A percentile compares a stretch with the other conserved stretches of the same genome.
Conservation (phyloP, 1,284 basidiomycete genomes). For the Agaricales sp. region DNA sequence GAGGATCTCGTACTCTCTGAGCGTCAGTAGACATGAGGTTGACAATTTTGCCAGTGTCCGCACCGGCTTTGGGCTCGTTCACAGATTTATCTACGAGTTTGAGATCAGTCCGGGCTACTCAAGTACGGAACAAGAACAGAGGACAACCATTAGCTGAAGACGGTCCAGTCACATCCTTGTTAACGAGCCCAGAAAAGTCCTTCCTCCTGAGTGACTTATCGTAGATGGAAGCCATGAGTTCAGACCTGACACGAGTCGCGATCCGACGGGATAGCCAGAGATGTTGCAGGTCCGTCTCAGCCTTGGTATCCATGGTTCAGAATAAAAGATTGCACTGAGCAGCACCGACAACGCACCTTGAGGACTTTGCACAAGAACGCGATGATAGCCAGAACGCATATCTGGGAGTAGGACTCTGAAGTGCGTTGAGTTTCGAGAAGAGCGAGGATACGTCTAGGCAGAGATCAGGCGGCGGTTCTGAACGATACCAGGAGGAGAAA, state of each 20-base stretch:
- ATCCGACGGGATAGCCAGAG: slow-evolving; percentile 73
- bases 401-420: background rate
- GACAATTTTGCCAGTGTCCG: slow-evolving; percentile 70
- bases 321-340: background rate
- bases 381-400: background rate
- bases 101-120: background rate
- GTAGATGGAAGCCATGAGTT: slow-evolving; percentile 79
- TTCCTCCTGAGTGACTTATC: slow-evolving; percentile 83
- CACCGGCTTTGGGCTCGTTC: slow-evolving; percentile 56
- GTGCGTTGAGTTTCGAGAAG: background rate
- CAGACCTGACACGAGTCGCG: slow-evolving; percentile 54
- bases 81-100: slow-evolving; percentile 22
- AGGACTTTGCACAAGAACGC: background rate
- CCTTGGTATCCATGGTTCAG: slow-evolving; percentile 18
- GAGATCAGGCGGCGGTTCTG: background rate
- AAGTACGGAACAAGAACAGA: background rate
- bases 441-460: background rate
- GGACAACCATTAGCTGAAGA: background rate
- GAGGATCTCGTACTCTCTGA: slow-evolving; percentile 30
- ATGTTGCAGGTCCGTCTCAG: slow-evolving; percentile 66
- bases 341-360: background rate
- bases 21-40: slow-evolving; percentile 70
- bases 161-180: slow-evolving; percentile 19
- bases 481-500: background rate
- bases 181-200: slow-evolving; percentile 73